Evolutionary conservation across 1,139 yeast genomes (phyloP).

Genomic region (Taiozyma sp.): DNA sequence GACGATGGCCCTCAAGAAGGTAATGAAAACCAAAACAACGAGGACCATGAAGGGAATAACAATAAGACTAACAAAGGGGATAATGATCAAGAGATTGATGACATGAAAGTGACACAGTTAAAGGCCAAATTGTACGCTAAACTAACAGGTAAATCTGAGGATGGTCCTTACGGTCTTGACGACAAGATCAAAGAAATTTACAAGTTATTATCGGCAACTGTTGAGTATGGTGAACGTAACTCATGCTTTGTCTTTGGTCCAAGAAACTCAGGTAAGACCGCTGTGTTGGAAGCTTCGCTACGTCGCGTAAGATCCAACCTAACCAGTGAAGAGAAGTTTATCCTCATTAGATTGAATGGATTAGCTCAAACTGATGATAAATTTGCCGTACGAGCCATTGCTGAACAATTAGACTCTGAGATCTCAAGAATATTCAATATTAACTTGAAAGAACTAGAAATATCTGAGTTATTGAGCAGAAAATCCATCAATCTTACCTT

Average conservation of each 20-base stretch:
- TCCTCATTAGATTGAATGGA: slow-evolving; percentile 66
- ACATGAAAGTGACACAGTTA: slow-evolving; percentile 2
- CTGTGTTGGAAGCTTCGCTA: slow-evolving; percentile 56
- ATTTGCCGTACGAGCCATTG: slow-evolving; percentile 79
- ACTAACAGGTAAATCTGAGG: slow-evolving; percentile 17
- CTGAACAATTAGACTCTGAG: slow-evolving; percentile 57
- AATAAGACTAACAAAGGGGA: slow-evolving; percentile 38
- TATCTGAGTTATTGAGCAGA: slow-evolving; percentile 34
- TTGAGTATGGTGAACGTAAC: slow-evolving; percentile 70
- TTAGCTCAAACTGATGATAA: slow-evolving; percentile 70
- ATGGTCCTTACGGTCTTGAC: slow-evolving; percentile 26
- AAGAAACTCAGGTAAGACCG: slow-evolving; percentile 70
- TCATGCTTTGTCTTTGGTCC: slow-evolving; percentile 83
- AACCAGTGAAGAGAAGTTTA: slow-evolving; percentile 41
- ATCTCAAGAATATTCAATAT: slow-evolving; percentile 21
- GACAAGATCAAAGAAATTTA: slow-evolving; percentile 45
- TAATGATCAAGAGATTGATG: slow-evolving; percentile 36
- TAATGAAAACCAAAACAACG: background rate
- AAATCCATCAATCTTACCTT: slow-evolving; percentile 50
- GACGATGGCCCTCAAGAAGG: background rate
- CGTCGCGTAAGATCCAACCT: slow-evolving; percentile 36
- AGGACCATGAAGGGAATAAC: slow-evolving; percentile 34
- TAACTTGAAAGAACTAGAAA: slow-evolving; percentile 16
- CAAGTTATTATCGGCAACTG: slow-evolving; percentile 57
- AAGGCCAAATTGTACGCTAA: slow-evolving; percentile 19